A percentile compares a stretch with the other conserved stretches of the same genome.
phyloP scores from a whole-genome alignment of 225 moss, liverwort and hornwort species.

The Polytrichum commune region DNA sequence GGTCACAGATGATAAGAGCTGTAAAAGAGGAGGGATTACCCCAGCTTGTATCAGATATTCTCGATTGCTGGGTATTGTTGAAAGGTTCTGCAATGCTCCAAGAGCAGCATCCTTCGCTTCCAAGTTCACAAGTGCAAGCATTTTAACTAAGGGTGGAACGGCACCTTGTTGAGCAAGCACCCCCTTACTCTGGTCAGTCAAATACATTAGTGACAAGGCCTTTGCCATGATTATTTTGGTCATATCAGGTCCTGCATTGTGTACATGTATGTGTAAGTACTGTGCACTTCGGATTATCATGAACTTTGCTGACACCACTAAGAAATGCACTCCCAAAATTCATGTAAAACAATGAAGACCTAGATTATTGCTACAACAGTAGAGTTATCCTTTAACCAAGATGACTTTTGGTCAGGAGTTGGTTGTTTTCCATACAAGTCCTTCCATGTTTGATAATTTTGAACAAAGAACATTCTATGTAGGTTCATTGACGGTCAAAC shows the following conservation, averaged over 20 bases:
- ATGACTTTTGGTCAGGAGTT: neutral
- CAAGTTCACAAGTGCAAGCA: constrained; percentile 75
- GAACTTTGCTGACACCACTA: too few relatives aligned
- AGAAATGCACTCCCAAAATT: neutral
- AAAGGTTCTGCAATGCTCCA: constrained; percentile 81
- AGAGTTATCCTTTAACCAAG: neutral
- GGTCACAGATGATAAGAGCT: constrained; percentile 87
- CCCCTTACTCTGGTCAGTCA: constrained; percentile 88
- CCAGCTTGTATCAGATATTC: constrained; percentile 69
- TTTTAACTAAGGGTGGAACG: constrained; percentile 70
- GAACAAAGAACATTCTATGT: too few relatives aligned
- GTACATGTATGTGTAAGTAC: constrained; percentile 1
- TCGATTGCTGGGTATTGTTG: constrained; percentile 69
- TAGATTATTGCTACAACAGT: neutral
- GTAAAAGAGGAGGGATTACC: constrained; percentile 78
- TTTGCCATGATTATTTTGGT: constrained; percentile 89
- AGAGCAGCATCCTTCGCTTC: constrained; percentile 83
- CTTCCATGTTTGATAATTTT: too few relatives aligned
- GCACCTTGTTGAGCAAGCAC: constrained; percentile 71
- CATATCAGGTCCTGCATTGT: constrained; percentile 74
- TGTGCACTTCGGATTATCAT: too few relatives aligned
- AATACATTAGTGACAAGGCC: constrained; percentile 83
- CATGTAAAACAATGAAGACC: neutral
- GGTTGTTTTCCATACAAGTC: too few relatives aligned
- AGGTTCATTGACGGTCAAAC: too few relatives aligned